Conservation (phyloP, 139 green algal genomes). For the Chlorella sp. region DNA sequence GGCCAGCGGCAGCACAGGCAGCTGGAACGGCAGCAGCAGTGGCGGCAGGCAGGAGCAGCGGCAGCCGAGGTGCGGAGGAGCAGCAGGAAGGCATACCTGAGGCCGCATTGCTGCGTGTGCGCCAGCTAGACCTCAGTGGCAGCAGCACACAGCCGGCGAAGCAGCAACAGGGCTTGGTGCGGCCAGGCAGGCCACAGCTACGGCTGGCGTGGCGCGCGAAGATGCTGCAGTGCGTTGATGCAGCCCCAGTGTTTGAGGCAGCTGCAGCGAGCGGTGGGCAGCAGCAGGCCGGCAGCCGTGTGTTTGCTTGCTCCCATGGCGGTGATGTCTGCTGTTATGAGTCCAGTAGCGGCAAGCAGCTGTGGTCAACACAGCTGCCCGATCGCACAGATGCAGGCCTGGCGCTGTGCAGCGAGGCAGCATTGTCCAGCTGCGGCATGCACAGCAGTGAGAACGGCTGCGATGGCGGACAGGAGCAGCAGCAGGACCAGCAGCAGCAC, state of each 20-base stretch:
- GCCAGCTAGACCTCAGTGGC: neutral
- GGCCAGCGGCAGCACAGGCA: neutral
- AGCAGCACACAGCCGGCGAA: neutral
- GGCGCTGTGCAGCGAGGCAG: neutral
- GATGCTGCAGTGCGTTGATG: conserved; percentile 45
- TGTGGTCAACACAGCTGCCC: conserved; percentile 40
- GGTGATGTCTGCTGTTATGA: conserved; percentile 55
- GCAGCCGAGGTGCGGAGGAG: too few species aligned
- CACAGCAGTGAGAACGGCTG: neutral
- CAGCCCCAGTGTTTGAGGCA: neutral
- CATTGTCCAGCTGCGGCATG: neutral
- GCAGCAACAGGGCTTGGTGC: too few species aligned
- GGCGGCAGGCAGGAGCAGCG: neutral
- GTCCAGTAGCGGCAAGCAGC: conserved; percentile 8
- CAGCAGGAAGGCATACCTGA: neutral
- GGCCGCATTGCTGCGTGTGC: neutral
- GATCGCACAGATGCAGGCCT: conserved; percentile 49
- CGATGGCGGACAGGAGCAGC: neutral
- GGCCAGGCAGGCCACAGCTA: neutral
- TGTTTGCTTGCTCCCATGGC: conserved; percentile 63
- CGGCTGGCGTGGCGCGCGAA: conserved; percentile 14
- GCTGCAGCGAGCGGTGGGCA: neutral
- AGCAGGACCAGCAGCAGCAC: neutral
- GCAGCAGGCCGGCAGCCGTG: neutral
- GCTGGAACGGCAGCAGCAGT: neutral